Conservation (phyloP, 2,329 filamentous ascomycete genomes). For the Dactylellina haptotyla region DNA sequence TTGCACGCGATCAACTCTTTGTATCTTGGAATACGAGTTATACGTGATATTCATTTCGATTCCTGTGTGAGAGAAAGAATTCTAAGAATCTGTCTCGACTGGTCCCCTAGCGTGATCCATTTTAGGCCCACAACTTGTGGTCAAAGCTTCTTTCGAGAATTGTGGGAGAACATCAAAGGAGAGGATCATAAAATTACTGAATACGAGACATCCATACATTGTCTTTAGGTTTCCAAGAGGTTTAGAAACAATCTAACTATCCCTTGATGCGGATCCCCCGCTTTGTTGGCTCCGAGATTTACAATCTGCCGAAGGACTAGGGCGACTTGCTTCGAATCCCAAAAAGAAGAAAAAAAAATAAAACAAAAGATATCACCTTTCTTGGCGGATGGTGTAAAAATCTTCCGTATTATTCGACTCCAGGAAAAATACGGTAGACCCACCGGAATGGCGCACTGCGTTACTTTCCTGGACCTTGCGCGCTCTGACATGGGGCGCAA, state of each 20-base stretch:
- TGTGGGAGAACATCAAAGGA: background rate
- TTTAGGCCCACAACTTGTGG: slow-evolving; percentile 15
- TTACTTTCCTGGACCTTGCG: slow-evolving; percentile 19
- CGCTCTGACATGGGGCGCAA: background rate
- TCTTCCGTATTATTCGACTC: slow-evolving; percentile 36
- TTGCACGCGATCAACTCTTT: slow-evolving; percentile 9
- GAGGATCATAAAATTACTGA: slow-evolving; percentile 6
- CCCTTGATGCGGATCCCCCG: slow-evolving; percentile 50
- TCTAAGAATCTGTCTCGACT: background rate
- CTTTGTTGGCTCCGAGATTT: slow-evolving; percentile 15
- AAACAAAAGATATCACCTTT: no score
- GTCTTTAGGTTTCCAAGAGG: slow-evolving; percentile 6
- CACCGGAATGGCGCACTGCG: slow-evolving; percentile 44
- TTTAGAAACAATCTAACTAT: background rate
- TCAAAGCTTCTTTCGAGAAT: slow-evolving; percentile 45
- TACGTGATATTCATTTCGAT: background rate
- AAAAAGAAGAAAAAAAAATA: background rate
- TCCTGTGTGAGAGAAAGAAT: background rate
- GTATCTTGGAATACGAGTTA: slow-evolving; percentile 23
- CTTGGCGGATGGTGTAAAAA: slow-evolving; percentile 13
- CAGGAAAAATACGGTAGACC: slow-evolving; percentile 9
- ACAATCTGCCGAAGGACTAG: slow-evolving; percentile 23
- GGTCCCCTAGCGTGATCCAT: slow-evolving; percentile 12
- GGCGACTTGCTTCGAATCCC: background rate
- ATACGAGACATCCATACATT: slow-evolving; percentile 15